Conservation (phyloP, 1,284 basidiomycete genomes). For the Puccinia horiana region DNA sequence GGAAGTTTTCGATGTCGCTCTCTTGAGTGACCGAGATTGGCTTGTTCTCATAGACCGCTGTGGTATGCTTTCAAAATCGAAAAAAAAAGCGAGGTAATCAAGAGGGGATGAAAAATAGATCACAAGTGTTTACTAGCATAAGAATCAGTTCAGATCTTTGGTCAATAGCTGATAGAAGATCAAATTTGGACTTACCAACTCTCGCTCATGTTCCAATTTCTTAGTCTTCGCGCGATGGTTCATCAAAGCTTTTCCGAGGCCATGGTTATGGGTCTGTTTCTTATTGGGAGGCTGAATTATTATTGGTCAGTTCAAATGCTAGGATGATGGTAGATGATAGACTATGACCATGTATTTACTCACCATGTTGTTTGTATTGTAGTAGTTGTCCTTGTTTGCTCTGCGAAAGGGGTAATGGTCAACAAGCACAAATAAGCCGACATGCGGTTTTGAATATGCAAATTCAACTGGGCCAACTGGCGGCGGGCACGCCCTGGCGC, state of each 20-base stretch:
- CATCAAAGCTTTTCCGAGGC: conserved; percentile 47
- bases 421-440: too few relatives aligned
- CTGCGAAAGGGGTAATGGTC: too few relatives aligned
- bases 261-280: conserved; percentile 47
- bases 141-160: neutral
- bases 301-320: neutral
- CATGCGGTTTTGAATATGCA: neutral
- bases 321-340: neutral
- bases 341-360: neutral
- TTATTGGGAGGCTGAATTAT: conserved; percentile 29
- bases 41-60: conserved; percentile 70
- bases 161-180: neutral
- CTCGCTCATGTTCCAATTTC: conserved; percentile 32
- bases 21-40: conserved; percentile 95
- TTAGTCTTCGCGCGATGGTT: conserved; percentile 44
- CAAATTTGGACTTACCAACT: conserved; percentile 18
- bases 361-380: neutral
- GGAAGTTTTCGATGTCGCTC: conserved; percentile 89
- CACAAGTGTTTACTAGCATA: neutral
- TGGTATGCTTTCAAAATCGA: conserved; percentile 71
- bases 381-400: neutral
- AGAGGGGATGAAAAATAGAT: neutral
- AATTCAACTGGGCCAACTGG: neutral
- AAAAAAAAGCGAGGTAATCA: too few relatives aligned
- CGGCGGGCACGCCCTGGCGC: too few relatives aligned